A percentile compares a stretch with the other conserved stretches of the same genome.
Evolutionary conservation across 2,329 filamentous ascomycete species (phyloP).

Genomic region (Ustulina deusta): DNA sequence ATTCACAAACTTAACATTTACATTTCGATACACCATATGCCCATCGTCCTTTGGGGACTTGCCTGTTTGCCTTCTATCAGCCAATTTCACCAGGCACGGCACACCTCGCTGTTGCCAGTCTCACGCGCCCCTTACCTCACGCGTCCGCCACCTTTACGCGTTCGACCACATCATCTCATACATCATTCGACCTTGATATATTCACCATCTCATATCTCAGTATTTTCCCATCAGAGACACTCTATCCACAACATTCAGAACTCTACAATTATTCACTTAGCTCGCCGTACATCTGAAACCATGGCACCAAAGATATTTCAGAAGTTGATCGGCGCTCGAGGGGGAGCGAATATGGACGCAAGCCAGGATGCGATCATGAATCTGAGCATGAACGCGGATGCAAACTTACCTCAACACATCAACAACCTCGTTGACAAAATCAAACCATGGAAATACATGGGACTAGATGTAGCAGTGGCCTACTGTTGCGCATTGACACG

Average conservation of each 20-base stretch:
- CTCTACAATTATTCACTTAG: neutral
- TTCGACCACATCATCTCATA: neutral
- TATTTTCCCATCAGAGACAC: neutral
- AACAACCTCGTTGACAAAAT: neutral
- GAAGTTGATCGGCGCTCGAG: too few species aligned
- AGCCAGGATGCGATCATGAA: neutral
- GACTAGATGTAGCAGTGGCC: too few species aligned
- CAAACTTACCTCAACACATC: neutral
- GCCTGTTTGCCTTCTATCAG: neutral
- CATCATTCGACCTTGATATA: neutral
- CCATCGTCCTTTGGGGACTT: neutral
- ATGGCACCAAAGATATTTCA: neutral
- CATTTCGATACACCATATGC: too few species aligned
- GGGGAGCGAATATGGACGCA: too few species aligned
- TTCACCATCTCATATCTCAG: neutral
- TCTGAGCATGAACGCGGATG: neutral
- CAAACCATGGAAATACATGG: neutral
- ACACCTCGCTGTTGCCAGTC: neutral
- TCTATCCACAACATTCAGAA: neutral
- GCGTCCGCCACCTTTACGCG: neutral
- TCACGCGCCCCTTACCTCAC: neutral
- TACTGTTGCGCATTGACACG: too few species aligned
- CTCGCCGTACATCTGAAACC: neutral
- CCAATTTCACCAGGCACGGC: neutral
- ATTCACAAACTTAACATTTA: neutral